Conservation (phyloP, 495 filamentous ascomycete genomes). For the Podospora anserina region DNA sequence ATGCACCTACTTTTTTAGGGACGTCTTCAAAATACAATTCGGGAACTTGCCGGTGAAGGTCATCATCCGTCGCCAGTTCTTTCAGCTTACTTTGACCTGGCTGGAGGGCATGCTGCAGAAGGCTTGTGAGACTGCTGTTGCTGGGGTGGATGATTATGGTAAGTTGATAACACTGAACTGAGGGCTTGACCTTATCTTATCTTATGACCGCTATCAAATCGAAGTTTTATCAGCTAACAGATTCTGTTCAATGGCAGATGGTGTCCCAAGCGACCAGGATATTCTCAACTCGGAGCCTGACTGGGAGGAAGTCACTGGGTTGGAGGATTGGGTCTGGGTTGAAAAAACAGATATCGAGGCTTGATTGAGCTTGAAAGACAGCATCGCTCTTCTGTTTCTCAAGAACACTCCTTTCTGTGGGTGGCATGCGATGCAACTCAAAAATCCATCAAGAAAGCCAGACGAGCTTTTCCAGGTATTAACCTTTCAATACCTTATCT, state of each 20-base stretch:
- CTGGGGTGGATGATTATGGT: neutral
- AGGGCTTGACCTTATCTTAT: too few species aligned
- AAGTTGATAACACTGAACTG: neutral
- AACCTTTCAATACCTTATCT: too few species aligned
- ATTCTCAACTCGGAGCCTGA: neutral
- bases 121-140: neutral
- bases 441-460: too few species aligned
- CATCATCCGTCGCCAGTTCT: neutral
- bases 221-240: neutral
- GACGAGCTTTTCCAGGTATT: too few species aligned
- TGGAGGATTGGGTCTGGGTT: neutral
- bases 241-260: neutral
- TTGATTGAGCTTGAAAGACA: too few species aligned
- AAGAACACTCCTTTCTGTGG: too few species aligned
- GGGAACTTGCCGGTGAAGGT: neutral
- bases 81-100: neutral
- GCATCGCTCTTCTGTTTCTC: too few species aligned
- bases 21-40: neutral
- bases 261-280: neutral
- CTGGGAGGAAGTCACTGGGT: neutral
- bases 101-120: neutral
- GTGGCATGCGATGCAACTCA: too few species aligned
- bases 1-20: neutral
- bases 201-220: too few species aligned
- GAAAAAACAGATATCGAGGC: neutral